Base-by-base conservation (phyloP, 306 rosid genomes). In the Astragalus membranaceus region DNA sequence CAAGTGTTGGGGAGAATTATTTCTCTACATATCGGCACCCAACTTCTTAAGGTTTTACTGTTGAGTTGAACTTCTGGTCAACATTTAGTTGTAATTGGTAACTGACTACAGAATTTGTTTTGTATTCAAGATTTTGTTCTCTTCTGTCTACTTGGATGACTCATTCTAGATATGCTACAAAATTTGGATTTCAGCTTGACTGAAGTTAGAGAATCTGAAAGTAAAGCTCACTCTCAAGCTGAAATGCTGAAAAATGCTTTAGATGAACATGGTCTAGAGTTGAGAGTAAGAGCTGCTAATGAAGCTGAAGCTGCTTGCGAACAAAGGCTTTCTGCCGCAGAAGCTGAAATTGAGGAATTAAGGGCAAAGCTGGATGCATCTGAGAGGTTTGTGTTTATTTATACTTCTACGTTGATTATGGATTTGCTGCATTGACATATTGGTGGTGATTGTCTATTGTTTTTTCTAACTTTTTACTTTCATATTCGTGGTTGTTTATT, bases 281-380 rank as follows among this genome's bases (percentile, higher is more conserved):
- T 94, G 76, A 84, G 98, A 76, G 97, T 94, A 69, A 87, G 81
- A 88, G 98, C 98, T 78, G 98, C 98, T 55, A 80, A 85, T 70
- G 98, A 94, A 87, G 92, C 96, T 73, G 98, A 88, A 84, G 89
- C 92, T 81, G 98, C 97, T 56, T 90, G 90, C 84, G 88, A 88
- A 68, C 89, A 87, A 81, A 81, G 97, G 87, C 98, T 94, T 67
- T 73, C 82, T 69, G 85, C 88, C 2, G 88, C 98, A 3, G 92
- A 94, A 81, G 86, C 86, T 67, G 97, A 94, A 79, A 84, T 88
- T 78, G 82, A 84, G 55, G 97, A 88, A 10, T 78, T 89, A 75
- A 85, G 91, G 78, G 78, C 77, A 66, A 74, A 84, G 79, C 87
- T 88, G 64, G 95, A 91, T 80, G 82, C 83, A 59, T 83, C 88